Percentiles rank a stretch among this genome's conserved stretches.
Conservation (phyloP, 2,329 filamentous ascomycete species). For the Aspergillus clavatus region DNA sequence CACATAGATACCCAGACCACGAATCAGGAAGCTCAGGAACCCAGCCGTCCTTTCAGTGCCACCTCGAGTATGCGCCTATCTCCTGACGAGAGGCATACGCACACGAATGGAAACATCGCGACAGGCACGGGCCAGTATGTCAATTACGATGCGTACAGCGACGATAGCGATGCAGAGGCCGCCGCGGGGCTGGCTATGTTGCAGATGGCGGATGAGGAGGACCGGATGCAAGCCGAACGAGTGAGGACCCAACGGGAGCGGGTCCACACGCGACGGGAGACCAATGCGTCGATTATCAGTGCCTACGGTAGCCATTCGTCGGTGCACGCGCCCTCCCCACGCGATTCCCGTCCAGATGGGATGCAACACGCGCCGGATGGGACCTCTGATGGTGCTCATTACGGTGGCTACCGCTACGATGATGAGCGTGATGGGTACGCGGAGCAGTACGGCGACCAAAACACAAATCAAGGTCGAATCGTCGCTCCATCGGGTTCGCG, state of each 20-base stretch:
- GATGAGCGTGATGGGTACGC: slow-evolving; percentile 38
- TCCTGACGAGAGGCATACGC: slow-evolving; percentile 42
- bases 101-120: slow-evolving; percentile 46
- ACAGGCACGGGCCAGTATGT: slow-evolving; percentile 43
- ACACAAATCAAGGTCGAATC: slow-evolving; percentile 12
- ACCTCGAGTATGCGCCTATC: slow-evolving; percentile 28
- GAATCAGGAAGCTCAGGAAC: slow-evolving; percentile 13
- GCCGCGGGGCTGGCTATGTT: slow-evolving; percentile 79
- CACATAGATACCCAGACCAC: slow-evolving; percentile 14
- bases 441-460: slow-evolving; percentile 18
- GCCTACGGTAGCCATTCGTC: slow-evolving; percentile 39
- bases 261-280: slow-evolving; percentile 55
- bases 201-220: slow-evolving; percentile 74
- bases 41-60: slow-evolving; percentile 3
- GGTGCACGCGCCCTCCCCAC: slow-evolving; percentile 23
- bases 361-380: slow-evolving; percentile 43
- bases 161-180: slow-evolving; percentile 85
- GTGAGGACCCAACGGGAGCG: slow-evolving; percentile 44
- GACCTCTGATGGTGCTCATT: slow-evolving; percentile 68
- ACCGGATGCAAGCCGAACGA: slow-evolving; percentile 52
- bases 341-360: slow-evolving; percentile 62
- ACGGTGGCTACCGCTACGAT: slow-evolving; percentile 58
- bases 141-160: slow-evolving; percentile 50
- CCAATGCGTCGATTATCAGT: slow-evolving; percentile 48
- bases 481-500: slow-evolving; percentile 23